Evolutionary conservation across 208 protist species (phyloP), one percentile per base, ranked within the genome.

Genomic region (Acanthamoeba healyi): DNA sequence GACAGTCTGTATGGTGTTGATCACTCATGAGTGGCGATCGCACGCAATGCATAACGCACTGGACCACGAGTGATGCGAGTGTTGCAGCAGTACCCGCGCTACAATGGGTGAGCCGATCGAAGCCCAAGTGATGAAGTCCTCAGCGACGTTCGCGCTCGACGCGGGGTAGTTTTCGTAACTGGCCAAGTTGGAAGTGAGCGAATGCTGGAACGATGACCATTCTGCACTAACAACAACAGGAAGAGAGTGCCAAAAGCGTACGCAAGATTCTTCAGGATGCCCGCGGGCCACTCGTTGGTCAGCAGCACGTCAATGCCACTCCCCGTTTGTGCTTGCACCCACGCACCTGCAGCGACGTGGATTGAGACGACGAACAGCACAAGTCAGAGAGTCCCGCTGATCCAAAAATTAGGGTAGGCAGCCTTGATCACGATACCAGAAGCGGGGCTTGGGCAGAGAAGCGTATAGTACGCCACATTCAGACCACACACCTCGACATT

Each of bases 401-500:
- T n/a, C n/a, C n/a, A n/a, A n/a, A n/a, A n/a, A n/a, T n/a, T n/a
- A n/a, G n/a, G n/a, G n/a, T n/a, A n/a, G n/a, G n/a, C n/a, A n/a
- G n/a, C n/a, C n/a, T n/a, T n/a, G n/a, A n/a, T n/a, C n/a, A n/a
- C n/a, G n/a, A n/a, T 54, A 86, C 77, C 46, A 19, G 81, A 89
- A 7, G 26, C 81, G 10, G 54, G 32, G 51, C 15, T 65, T 5
- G 51, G 44, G 19, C 51, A 49, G 10, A 24, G 26, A 24, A 77
- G 34, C 26, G 87, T n/a, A 26, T 58, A 93, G 63, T 93, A 93
- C n/a, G 87, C 87, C 12, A 93, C 87, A n/a, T 93, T 93, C 38
- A 93, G 44, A 14, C 65, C 65, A n/a, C 61, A 61, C 1, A 93
- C 61, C 22, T 93, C 61, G 44, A 93, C 63, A 34, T 81, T 93